Conservation (phyloP, 1,284 basidiomycete species). For the Puccinia coronata region DNA sequence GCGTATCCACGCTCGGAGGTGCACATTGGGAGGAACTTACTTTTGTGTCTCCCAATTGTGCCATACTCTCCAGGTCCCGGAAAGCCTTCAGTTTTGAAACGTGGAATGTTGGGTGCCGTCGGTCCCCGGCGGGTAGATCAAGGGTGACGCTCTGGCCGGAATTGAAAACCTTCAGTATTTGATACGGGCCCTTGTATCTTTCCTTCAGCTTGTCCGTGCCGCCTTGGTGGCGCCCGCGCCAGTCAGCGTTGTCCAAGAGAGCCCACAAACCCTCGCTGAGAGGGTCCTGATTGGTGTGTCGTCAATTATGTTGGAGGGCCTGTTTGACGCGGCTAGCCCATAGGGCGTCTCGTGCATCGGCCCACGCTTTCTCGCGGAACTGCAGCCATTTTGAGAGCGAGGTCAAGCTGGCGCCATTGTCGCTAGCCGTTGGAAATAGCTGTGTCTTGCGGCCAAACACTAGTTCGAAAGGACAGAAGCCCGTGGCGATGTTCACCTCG, state of each 20-base stretch:
- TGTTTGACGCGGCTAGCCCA: background rate
- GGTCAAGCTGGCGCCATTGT: no score
- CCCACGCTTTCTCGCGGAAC: background rate
- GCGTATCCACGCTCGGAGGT: background rate
- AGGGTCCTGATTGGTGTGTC: background rate
- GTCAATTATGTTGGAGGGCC: conserved; percentile 15
- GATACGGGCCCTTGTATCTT: conserved; percentile 12
- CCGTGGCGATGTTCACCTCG: background rate
- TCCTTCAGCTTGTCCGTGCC: conserved; percentile 14
- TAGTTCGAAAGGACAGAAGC: background rate
- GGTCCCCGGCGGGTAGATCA: conserved; percentile 1
- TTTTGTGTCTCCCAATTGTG: background rate
- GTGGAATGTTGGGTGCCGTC: conserved; percentile 12
- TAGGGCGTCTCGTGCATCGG: background rate
- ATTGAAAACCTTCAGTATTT: background rate
- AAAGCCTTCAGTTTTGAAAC: conserved; percentile 28
- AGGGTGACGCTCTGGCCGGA: conserved; percentile 19
- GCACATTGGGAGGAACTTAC: conserved; percentile 5
- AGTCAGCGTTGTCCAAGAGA: conserved; percentile 7
- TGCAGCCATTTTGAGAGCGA: background rate
- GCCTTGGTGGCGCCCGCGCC: conserved; percentile 14
- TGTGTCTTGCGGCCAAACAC: background rate
- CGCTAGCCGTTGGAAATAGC: background rate
- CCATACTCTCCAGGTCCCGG: background rate
- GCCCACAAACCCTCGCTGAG: background rate